phyloP scores from a whole-genome alignment of 768 basidiomycete genomes.

The Leccinum olivaceopallidum region DNA sequence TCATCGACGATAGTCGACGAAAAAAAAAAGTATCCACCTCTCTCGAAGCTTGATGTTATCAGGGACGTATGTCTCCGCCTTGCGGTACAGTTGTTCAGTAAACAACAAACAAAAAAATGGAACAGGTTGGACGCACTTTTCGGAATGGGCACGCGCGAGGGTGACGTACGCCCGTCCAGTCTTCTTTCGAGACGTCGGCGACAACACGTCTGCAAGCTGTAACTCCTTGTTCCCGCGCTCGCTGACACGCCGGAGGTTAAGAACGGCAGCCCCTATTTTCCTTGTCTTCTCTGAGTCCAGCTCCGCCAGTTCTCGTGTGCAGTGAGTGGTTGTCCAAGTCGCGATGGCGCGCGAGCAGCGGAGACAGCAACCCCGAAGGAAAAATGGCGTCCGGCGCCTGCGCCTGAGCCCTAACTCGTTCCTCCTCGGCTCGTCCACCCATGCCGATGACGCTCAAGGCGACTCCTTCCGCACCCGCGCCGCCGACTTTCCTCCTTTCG shows the following conservation, averaged over 20 bases:
- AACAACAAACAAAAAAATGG: not conserved
- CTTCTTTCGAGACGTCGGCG: slow-evolving; percentile 77
- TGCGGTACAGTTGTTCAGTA: slow-evolving; percentile 60
- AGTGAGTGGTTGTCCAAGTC: slow-evolving; percentile 74
- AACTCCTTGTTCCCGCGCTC: slow-evolving; percentile 63
- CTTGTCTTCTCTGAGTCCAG: slow-evolving; percentile 58
- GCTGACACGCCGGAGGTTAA: slow-evolving; percentile 37
- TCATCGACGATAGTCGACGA: slow-evolving; percentile 56
- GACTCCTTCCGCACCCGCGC: too few relatives aligned
- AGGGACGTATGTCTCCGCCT: slow-evolving; percentile 82
- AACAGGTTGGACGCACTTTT: slow-evolving; percentile 55
- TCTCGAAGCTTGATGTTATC: slow-evolving; percentile 83
- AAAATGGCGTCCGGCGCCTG: slow-evolving; percentile 21
- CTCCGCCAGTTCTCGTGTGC: slow-evolving; percentile 58
- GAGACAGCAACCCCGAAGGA: slow-evolving; percentile 50
- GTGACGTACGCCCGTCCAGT: slow-evolving; percentile 83
- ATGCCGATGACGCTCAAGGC: too few relatives aligned
- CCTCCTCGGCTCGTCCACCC: too few relatives aligned
- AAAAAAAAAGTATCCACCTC: slow-evolving; percentile 73
- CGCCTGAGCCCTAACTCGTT: too few relatives aligned
- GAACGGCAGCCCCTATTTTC: slow-evolving; percentile 14
- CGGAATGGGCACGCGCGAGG: slow-evolving; percentile 76
- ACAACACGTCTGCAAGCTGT: slow-evolving; percentile 61
- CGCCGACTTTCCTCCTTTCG: too few relatives aligned
- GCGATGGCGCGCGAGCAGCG: slow-evolving; percentile 60